Evolutionary conservation across 129 eudicot species (phyloP).

Genomic region (Flaveria brownii): DNA sequence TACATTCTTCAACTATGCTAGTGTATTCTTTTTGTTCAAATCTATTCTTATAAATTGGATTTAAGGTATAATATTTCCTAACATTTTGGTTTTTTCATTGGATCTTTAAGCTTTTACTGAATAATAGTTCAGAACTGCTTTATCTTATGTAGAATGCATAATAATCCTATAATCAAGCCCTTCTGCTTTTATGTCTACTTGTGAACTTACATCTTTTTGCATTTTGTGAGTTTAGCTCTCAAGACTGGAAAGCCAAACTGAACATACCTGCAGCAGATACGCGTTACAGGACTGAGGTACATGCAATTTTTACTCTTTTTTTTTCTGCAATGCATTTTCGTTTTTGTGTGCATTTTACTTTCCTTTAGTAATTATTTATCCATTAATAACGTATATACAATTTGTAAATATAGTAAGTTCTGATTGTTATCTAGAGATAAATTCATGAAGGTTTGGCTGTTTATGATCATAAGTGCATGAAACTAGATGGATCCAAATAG

Average conservation of each 20-base stretch:
- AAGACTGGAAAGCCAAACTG: constrained; percentile 60
- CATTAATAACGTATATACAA: neutral
- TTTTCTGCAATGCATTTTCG: neutral
- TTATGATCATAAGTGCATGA: neutral
- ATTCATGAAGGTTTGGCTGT: neutral
- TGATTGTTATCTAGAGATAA: neutral
- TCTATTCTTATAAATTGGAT: neutral
- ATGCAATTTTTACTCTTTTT: constrained; percentile 7
- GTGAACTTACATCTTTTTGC: constrained; percentile 18
- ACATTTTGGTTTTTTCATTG: neutral
- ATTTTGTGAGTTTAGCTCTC: constrained; percentile 44
- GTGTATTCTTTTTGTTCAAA: neutral
- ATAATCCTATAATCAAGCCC: neutral
- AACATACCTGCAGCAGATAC: constrained; percentile 52
- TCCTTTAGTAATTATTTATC: neutral
- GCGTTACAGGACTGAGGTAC: constrained; percentile 67
- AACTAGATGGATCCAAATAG: neutral
- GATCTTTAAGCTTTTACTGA: constrained; percentile 1
- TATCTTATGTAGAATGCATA: neutral
- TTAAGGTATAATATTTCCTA: neutral
- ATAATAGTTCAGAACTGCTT: neutral
- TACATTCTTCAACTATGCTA: constrained; percentile 8
- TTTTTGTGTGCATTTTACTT: neutral
- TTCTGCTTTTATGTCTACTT: constrained; percentile 1
- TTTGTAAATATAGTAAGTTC: neutral